phyloP scores from a whole-genome alignment of 345 rosid genomes.

The Bruguiera parviflora region DNA sequence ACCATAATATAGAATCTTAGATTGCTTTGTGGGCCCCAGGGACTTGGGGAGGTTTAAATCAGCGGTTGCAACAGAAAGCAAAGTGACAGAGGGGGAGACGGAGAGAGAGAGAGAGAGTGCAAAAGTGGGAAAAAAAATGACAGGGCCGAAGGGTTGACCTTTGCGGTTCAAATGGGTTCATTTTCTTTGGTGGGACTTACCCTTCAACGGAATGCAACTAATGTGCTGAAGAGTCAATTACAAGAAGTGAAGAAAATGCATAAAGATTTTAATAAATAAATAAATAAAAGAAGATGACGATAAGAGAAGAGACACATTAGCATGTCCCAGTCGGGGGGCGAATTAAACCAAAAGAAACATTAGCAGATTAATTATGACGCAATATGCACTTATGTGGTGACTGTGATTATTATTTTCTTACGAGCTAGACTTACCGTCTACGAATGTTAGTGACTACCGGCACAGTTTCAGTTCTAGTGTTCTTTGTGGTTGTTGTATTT shows the following conservation, averaged over 20 bases:
- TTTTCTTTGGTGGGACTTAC: constrained; percentile 16
- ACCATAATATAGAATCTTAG: constrained; percentile 34
- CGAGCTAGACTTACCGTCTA: no score
- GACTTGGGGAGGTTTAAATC: constrained; percentile 43
- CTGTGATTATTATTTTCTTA: no score
- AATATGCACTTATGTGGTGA: no score
- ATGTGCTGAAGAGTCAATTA: constrained; percentile 12
- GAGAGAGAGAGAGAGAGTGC: constrained; percentile 38
- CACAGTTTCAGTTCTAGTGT: no score
- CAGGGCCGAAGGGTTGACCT: constrained; percentile 37
- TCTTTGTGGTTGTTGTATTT: no score
- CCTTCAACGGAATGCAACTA: constrained; percentile 31
- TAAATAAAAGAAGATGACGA: background rate
- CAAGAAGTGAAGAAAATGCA: background rate
- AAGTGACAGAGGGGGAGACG: background rate
- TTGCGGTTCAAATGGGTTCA: constrained; percentile 24
- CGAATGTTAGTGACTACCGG: no score
- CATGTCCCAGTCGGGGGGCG: no score
- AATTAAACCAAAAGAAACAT: no score
- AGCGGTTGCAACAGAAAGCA: constrained; percentile 38
- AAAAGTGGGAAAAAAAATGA: constrained; percentile 10
- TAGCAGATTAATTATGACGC: no score
- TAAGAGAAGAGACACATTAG: no score
- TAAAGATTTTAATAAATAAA: background rate
- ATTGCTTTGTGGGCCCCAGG: constrained; percentile 24